These are phyloP conservation scores for Elasticomyces elasticus DNA, from an alignment of 495 filamentous ascomycete genomes.

Conservation along the genomic window DNA sequence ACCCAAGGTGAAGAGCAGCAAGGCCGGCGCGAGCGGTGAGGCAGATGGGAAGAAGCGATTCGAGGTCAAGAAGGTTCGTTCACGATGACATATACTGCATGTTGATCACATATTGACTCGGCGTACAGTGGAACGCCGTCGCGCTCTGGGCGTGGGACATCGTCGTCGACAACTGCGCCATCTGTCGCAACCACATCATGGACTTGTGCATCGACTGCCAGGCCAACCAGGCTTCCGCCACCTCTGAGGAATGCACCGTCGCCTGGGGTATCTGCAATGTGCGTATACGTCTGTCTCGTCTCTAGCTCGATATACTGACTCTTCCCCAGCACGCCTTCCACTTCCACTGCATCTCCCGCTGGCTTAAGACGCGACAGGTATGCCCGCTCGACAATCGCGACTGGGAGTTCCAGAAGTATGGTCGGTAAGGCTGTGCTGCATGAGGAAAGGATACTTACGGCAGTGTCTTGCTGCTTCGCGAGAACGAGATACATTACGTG, in stretches of 20 bases:
- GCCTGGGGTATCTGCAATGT: constrained; percentile 99
- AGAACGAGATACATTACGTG: not conserved
- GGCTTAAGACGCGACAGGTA: constrained; percentile 98
- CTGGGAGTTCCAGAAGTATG: constrained; percentile 99
- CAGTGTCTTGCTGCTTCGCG: not conserved
- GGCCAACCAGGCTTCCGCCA: constrained; percentile 97
- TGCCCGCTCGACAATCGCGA: constrained; percentile 96
- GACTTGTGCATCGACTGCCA: constrained; percentile 99
- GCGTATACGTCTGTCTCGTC: constrained; percentile 36
- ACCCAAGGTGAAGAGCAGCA: constrained; percentile 43
- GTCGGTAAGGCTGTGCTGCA: constrained; percentile 42
- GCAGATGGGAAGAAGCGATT: constrained; percentile 73
- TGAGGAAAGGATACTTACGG: not conserved
- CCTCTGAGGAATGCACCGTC: constrained; percentile 95
- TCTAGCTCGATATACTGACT: not conserved
- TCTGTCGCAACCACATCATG: constrained; percentile 99
- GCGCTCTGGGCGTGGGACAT: constrained; percentile 99
- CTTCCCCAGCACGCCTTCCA: constrained; percentile 83
- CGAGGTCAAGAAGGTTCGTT: constrained; percentile 89
- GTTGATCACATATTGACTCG: not conserved
- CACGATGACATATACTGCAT: not conserved
- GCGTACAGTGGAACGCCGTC: constrained; percentile 88
- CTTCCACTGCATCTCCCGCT: constrained; percentile 99
- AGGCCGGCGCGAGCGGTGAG: constrained; percentile 39
- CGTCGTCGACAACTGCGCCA: constrained; percentile 98